These are phyloP conservation scores for Gamarada debralockiae DNA, from an alignment of 495 filamentous ascomycete genomes.

Conservation along the genomic window DNA sequence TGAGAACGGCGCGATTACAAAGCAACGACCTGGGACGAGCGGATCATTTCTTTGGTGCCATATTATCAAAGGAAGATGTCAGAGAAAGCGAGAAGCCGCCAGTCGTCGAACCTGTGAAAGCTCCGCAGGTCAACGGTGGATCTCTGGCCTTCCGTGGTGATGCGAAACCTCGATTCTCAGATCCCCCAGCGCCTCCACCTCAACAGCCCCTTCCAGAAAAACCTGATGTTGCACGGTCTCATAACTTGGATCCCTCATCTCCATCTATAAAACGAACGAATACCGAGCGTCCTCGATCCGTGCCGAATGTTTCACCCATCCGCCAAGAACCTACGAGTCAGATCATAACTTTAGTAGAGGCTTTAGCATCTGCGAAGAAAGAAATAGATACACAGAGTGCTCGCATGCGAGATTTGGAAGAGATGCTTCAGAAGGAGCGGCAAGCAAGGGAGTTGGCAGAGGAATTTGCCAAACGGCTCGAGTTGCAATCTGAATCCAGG, in stretches of 20 bases:
- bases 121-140: conserved; percentile 35
- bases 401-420: conserved; percentile 78
- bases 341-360: conserved; percentile 76
- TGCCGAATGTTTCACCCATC: conserved; percentile 55
- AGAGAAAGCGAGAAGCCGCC: conserved; percentile 55
- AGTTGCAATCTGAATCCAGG: conserved; percentile 42
- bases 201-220: conserved; percentile 90
- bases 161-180: conserved; percentile 72
- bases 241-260: conserved; percentile 36
- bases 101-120: conserved; percentile 33
- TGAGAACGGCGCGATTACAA: conserved; percentile 84
- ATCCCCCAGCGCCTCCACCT: conserved; percentile 87
- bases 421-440: conserved; percentile 71
- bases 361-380: conserved; percentile 71
- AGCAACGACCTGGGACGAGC: conserved; percentile 79
- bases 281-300: conserved; percentile 66
- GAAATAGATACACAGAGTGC: conserved; percentile 77
- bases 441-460: conserved; percentile 80
- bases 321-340: conserved; percentile 62
- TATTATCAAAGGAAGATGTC: conserved; percentile 69
- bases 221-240: conserved; percentile 58
- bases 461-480: conserved; percentile 67
- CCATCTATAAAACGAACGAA: conserved; percentile 65
- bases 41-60: conserved; percentile 69
- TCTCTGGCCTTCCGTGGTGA: conserved; percentile 43